Conservation (phyloP, 2,329 filamentous ascomycete genomes). For the Penicillium expansum region DNA sequence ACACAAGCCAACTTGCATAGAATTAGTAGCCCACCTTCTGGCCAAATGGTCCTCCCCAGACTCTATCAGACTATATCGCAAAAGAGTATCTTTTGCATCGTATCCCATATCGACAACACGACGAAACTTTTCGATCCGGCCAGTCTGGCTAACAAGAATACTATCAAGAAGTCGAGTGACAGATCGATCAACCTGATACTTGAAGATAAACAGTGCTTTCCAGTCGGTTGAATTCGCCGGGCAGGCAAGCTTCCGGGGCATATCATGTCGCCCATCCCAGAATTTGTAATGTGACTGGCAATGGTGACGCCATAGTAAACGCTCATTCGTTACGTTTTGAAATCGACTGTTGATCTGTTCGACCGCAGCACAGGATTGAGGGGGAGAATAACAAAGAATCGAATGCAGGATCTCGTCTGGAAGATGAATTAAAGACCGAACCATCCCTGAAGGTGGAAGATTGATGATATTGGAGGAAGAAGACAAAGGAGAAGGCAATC, state of each 20-base stretch:
- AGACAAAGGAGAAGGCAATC: neutral
- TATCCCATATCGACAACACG: slow-evolving; percentile 71
- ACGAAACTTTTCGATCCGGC: slow-evolving; percentile 67
- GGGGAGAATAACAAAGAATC: slow-evolving; percentile 65
- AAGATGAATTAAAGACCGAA: slow-evolving; percentile 44
- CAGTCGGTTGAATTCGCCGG: slow-evolving; percentile 64
- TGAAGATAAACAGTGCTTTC: slow-evolving; percentile 65
- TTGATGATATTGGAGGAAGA: neutral
- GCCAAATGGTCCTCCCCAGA: slow-evolving; percentile 74
- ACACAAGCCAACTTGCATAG: slow-evolving; percentile 1
- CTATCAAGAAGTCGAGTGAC: slow-evolving; percentile 60
- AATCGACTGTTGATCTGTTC: slow-evolving; percentile 63
- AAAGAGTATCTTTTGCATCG: slow-evolving; percentile 81
- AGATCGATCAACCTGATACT: slow-evolving; percentile 53
- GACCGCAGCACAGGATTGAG: slow-evolving; percentile 51
- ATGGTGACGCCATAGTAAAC: slow-evolving; percentile 75
- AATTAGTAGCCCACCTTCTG: slow-evolving; percentile 49
- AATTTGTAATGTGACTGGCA: slow-evolving; percentile 68
- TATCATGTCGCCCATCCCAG: slow-evolving; percentile 69
- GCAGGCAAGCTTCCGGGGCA: slow-evolving; percentile 55
- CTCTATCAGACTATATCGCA: slow-evolving; percentile 61
- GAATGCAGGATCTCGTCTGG: slow-evolving; percentile 84
- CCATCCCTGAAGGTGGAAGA: slow-evolving; percentile 28
- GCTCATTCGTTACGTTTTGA: slow-evolving; percentile 64
- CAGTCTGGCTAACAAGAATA: slow-evolving; percentile 68